phyloP scores from a whole-genome alignment of 768 basidiomycete genomes.

The Sutorius australiensis region DNA sequence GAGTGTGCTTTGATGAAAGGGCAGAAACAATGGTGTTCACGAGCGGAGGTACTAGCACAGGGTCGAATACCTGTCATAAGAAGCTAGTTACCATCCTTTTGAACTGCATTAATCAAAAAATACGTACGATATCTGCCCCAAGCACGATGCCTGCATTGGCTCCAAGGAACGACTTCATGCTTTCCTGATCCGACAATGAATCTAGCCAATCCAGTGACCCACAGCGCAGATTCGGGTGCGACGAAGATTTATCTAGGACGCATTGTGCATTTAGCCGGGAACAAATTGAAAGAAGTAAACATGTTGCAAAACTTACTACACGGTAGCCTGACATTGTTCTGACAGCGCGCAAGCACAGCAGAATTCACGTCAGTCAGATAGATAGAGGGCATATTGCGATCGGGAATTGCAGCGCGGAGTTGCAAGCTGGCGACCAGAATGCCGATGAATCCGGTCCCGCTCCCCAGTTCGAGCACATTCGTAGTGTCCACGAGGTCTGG shows the following conservation, averaged over 20 bases:
- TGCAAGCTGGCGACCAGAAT: slow-evolving; percentile 60
- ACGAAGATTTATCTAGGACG: slow-evolving; percentile 50
- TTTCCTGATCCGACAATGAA: slow-evolving; percentile 38
- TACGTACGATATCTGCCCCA: slow-evolving; percentile 64
- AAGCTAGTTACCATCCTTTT: neutral
- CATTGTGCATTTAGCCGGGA: neutral
- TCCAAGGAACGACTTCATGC: slow-evolving; percentile 29
- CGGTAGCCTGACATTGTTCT: slow-evolving; percentile 52
- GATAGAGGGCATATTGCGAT: slow-evolving; percentile 24
- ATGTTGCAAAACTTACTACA: slow-evolving; percentile 53
- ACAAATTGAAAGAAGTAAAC: neutral
- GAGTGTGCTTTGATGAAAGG: slow-evolving; percentile 18
- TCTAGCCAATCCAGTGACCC: slow-evolving; percentile 64
- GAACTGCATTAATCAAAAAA: neutral
- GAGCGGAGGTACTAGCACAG: slow-evolving; percentile 54
- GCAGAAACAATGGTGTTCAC: slow-evolving; percentile 42
- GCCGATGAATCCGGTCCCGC: slow-evolving; percentile 74
- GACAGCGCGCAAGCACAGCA: slow-evolving; percentile 58
- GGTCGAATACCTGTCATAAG: slow-evolving; percentile 62
- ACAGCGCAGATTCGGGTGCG: slow-evolving; percentile 44
- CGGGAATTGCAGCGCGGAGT: neutral
- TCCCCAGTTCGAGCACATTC: slow-evolving; percentile 69
- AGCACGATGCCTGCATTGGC: slow-evolving; percentile 55
- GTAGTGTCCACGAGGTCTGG: slow-evolving; percentile 24
- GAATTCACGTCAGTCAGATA: slow-evolving; percentile 66